Evolutionary conservation across 1,284 basidiomycete genomes (phyloP), one percentile per base, ranked within the genome.

Genomic region (Cutaneotrichosporon sp.): DNA sequence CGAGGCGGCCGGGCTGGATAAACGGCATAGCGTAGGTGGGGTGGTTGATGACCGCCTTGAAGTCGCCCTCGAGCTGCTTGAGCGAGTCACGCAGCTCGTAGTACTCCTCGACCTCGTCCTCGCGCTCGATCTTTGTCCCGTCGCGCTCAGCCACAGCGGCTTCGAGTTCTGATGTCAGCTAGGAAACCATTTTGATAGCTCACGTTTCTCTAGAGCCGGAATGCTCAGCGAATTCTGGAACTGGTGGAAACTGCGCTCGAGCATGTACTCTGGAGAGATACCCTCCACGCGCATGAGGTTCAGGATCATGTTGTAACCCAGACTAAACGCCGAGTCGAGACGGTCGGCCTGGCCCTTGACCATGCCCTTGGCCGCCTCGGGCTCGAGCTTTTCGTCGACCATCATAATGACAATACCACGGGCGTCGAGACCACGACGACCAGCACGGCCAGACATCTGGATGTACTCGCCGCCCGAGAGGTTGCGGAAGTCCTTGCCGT

Each of bases 321-420:
- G 79, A 76, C 97, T 93, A 80, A 99, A 99, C 4, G 96, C 96
- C 17, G 93, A 97, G 75, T 99, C 92, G 56, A 99, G 79, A 37
- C 94, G 81, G 74, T 98, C 96, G 7, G 96, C 93, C 77, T 97
- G 89, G 47, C 96, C 96, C 76, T 97, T 97, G 73, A 98, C 89
- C 96, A 99, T 98, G 51, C 81, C 83, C 79, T 97, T 98, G 43
- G 96, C 94, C 0, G 86, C 83, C 3, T 83, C 75, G 0, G 96
- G 93, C 68, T 98, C 96, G 47, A 99, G 80, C 77, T 96, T 97
- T 77, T 97, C 92, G 75, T 98, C 94, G 71, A 88, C 90, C 96
- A 99, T 98, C 91, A 99, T 91, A 68, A 99, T 97, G 59, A 99
- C 96, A 52, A 99, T 92, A 59, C 96, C 96, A n/a, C 96, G 84